Evolutionary conservation across 306 rosid species (phyloP).

Genomic region (Cucurbita moschata): DNA sequence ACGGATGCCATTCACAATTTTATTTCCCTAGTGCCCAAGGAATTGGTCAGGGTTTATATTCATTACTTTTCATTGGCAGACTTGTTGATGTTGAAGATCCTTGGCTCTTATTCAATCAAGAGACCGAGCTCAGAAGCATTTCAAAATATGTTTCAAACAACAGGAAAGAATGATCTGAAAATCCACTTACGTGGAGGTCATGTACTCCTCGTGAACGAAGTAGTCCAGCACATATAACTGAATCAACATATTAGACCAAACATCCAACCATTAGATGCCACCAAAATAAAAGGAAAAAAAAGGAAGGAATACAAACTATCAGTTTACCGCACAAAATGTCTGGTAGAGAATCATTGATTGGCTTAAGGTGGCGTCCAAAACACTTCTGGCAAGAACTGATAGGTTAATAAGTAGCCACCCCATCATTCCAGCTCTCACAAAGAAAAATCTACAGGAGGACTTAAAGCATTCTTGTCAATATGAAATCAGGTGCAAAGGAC

Average conservation of each 20-base stretch:
- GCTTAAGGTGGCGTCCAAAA: constrained; percentile 44
- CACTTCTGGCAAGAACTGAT: constrained; percentile 59
- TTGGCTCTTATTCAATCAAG: not conserved
- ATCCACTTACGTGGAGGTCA: constrained; percentile 92
- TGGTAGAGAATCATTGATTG: constrained; percentile 80
- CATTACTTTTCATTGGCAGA: not conserved
- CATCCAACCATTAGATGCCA: constrained; percentile 7
- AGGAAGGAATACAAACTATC: constrained; percentile 8
- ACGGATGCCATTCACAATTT: not conserved
- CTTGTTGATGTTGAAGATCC: not conserved
- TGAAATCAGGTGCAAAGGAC: not conserved
- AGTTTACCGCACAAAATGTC: constrained; percentile 61
- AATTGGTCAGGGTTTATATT: not conserved
- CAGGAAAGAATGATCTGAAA: not conserved
- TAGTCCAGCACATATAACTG: constrained; percentile 87
- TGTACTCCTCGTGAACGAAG: constrained; percentile 83
- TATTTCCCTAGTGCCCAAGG: not conserved
- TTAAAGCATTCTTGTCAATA: not conserved
- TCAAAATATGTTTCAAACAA: not conserved
- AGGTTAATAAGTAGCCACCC: constrained; percentile 87
- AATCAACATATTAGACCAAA: constrained; percentile 7
- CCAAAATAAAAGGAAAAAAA: not conserved
- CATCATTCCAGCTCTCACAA: constrained; percentile 98
- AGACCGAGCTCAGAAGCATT: not conserved
- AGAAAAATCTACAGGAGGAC: constrained; percentile 66